Percentiles rank a stretch among this genome's conserved stretches.
phyloP scores from a whole-genome alignment of 305 asterid genomes.

The Fraxinus sp. region DNA sequence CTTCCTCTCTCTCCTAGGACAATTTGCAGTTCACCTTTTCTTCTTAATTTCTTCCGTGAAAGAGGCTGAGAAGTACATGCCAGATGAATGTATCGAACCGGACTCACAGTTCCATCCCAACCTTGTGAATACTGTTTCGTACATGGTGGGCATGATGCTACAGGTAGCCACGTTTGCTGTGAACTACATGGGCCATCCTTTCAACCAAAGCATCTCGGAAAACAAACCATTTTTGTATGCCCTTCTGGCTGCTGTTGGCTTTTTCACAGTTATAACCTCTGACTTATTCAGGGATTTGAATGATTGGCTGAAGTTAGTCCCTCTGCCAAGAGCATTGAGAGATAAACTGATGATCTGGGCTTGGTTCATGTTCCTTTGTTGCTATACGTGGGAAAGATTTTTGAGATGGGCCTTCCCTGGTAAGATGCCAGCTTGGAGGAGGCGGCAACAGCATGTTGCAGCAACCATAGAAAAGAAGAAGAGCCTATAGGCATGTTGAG shows the following conservation, averaged over 20 bases:
- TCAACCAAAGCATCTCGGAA: slow-evolving; percentile 84
- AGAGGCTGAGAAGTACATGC: slow-evolving; percentile 85
- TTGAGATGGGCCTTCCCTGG: slow-evolving; percentile 96
- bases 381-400: slow-evolving; percentile 75
- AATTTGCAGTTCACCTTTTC: slow-evolving; percentile 71
- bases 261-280: slow-evolving; percentile 76
- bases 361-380: slow-evolving; percentile 47
- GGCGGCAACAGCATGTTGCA: slow-evolving; percentile 56
- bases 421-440: slow-evolving; percentile 88
- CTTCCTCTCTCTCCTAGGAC: slow-evolving; percentile 87
- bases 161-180: slow-evolving; percentile 97
- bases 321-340: slow-evolving; percentile 71
- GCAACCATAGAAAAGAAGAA: slow-evolving; percentile 65
- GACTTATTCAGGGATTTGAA: slow-evolving; percentile 80
- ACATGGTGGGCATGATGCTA: slow-evolving; percentile 95
- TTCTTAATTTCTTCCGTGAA: slow-evolving; percentile 84
- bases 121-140: slow-evolving; percentile 89
- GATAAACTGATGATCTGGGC: slow-evolving; percentile 82
- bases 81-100: slow-evolving; percentile 94
- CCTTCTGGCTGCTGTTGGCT: slow-evolving; percentile 64
- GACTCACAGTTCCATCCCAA: slow-evolving; percentile 86
- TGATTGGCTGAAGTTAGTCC: slow-evolving; percentile 80
- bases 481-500: slow-evolving; percentile 27
- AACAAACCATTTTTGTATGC: slow-evolving; percentile 72
- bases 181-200: slow-evolving; percentile 98